These are phyloP conservation scores for Fagus sylvatica DNA, from an alignment of 306 rosid species.

Conservation along the genomic window DNA sequence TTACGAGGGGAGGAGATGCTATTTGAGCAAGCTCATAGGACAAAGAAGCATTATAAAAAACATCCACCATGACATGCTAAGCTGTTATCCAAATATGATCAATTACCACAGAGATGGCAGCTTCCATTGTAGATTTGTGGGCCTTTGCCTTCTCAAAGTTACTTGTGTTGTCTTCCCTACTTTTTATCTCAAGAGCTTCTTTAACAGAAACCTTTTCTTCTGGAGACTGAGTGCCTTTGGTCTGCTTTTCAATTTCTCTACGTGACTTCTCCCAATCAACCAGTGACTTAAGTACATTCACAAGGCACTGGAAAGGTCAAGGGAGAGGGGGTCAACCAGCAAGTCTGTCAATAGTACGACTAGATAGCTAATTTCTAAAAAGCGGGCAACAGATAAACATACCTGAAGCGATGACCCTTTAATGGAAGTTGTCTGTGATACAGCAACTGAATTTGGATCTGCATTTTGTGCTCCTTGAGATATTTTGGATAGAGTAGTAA, in stretches of 20 bases:
- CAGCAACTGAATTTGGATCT: slow-evolving; percentile 77
- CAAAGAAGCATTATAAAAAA: neutral
- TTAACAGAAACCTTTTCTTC: slow-evolving; percentile 62
- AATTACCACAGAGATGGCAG: slow-evolving; percentile 80
- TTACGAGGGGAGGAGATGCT: neutral
- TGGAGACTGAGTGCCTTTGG: slow-evolving; percentile 32
- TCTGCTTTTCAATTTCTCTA: slow-evolving; percentile 54
- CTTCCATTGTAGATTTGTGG: slow-evolving; percentile 95
- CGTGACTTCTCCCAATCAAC: slow-evolving; percentile 93
- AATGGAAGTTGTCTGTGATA: slow-evolving; percentile 71
- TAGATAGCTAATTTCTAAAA: slow-evolving; percentile 25
- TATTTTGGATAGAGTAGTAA: slow-evolving; percentile 83
- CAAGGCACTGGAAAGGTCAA: slow-evolving; percentile 76
- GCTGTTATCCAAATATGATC: neutral
- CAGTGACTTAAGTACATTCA: slow-evolving; percentile 91
- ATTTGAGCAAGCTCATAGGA: neutral
- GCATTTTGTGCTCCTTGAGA: slow-evolving; percentile 82
- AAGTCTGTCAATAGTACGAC: slow-evolving; percentile 16
- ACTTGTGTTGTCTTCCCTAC: slow-evolving; percentile 65
- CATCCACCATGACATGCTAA: neutral
- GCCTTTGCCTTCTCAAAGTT: slow-evolving; percentile 96
- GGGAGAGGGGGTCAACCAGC: slow-evolving; percentile 29
- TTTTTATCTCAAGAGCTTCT: slow-evolving; percentile 68
- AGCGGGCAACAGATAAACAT: slow-evolving; percentile 35
- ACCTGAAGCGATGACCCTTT: slow-evolving; percentile 98